Conservation (phyloP, 352 stramenopile species). For the Pythium aquatile region DNA sequence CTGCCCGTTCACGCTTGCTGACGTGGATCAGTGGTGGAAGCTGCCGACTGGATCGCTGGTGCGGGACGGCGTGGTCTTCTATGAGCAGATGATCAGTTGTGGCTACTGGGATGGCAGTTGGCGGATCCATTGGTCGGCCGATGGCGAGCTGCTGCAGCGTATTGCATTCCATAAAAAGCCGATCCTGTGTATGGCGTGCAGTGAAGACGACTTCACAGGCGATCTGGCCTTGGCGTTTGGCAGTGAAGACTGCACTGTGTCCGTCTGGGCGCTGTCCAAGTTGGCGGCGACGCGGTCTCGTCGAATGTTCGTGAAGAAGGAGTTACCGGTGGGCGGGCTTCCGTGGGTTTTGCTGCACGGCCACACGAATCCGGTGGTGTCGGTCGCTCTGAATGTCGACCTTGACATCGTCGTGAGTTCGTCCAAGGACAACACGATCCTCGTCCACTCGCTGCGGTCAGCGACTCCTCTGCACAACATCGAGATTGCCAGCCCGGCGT, state of each 20-base stretch:
- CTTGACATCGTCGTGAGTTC: constrained; percentile 82
- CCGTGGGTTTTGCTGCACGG: constrained; percentile 80
- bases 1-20: constrained; percentile 75
- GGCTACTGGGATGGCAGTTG: constrained; percentile 87
- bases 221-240: constrained; percentile 82
- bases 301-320: constrained; percentile 86
- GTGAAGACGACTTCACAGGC: constrained; percentile 83
- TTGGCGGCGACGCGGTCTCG: constrained; percentile 70
- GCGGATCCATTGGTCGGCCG: constrained; percentile 85
- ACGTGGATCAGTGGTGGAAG: constrained; percentile 88
- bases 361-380: constrained; percentile 76
- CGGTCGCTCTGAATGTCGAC: constrained; percentile 78
- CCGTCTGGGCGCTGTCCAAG: constrained; percentile 84
- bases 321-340: constrained; percentile 71
- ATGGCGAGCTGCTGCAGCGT: constrained; percentile 79
- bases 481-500: constrained; percentile 49
- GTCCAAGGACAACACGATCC: constrained; percentile 68
- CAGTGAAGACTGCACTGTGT: constrained; percentile 85
- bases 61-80: constrained; percentile 80
- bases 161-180: constrained; percentile 89
- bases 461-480: constrained; percentile 75
- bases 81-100: constrained; percentile 89
- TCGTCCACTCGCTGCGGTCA: constrained; percentile 75
- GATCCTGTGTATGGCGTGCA: constrained; percentile 84
- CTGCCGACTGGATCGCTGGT: constrained; percentile 70